These are phyloP conservation scores for Sonneratia alba DNA, from an alignment of 345 rosid species.

Conservation along the genomic window DNA sequence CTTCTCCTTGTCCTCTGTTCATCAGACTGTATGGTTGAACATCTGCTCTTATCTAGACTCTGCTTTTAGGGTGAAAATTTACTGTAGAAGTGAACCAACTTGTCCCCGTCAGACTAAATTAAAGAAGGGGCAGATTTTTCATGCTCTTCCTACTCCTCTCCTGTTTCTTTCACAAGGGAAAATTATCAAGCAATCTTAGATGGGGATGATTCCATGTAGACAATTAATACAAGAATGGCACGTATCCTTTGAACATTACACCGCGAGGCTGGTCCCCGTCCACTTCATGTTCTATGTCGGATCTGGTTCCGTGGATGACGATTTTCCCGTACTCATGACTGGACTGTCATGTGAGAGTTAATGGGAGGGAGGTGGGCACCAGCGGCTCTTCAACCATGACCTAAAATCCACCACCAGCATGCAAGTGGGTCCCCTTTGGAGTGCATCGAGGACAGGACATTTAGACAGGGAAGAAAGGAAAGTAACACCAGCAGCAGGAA, in stretches of 20 bases:
- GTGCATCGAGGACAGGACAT: no score
- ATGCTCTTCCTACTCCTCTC: constrained; percentile 1
- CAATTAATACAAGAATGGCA: no score
- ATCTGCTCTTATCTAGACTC: constrained; percentile 1
- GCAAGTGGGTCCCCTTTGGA: not conserved
- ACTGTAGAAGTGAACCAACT: not conserved
- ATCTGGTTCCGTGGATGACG: not conserved
- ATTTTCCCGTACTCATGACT: not conserved
- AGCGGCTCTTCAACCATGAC: not conserved
- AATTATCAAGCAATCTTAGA: not conserved
- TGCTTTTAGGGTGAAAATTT: not conserved
- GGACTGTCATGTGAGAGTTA: not conserved
- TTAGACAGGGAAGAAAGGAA: no score
- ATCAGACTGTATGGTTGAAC: not conserved
- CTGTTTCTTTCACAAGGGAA: not conserved
- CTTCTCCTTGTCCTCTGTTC: not conserved
- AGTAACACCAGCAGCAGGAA: no score
- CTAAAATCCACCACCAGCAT: not conserved
- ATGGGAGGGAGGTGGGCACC: not conserved
- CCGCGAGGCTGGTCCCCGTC: no score
- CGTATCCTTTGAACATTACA: no score
- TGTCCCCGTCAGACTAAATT: not conserved
- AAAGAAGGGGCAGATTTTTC: not conserved
- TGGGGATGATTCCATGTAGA: not conserved
- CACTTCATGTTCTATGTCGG: not conserved